phyloP scores from a whole-genome alignment of 495 filamentous ascomycete species.

The Bryoglossum gracile region DNA sequence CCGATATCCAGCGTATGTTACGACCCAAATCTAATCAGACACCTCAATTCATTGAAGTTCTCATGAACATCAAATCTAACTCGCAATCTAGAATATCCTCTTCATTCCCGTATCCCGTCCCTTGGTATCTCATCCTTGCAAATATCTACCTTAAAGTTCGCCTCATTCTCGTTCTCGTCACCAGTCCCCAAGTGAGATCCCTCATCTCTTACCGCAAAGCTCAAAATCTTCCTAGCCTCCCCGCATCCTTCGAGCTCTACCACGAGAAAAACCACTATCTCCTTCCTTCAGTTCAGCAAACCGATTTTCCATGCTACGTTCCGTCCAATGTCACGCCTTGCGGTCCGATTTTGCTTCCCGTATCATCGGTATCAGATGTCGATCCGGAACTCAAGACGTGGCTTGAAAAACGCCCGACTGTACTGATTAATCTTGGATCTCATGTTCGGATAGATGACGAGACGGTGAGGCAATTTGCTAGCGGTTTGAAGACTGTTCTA shows the following conservation, averaged over 20 bases:
- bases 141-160: conserved; percentile 33
- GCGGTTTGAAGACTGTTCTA: neutral
- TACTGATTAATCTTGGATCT: conserved; percentile 46
- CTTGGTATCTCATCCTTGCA: conserved; percentile 32
- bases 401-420: conserved; percentile 37
- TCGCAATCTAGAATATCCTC: conserved; percentile 20
- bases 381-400: conserved; percentile 39
- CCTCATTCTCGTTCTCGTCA: neutral
- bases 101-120: conserved; percentile 39
- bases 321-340: neutral
- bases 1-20: conserved; percentile 40
- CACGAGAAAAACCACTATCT: conserved; percentile 29
- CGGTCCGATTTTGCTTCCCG: conserved; percentile 4
- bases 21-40: too few relatives aligned
- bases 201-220: neutral
- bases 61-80: neutral
- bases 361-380: conserved; percentile 25
- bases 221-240: conserved; percentile 9
- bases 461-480: neutral
- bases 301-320: conserved; percentile 35
- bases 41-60: neutral
- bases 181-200: neutral
- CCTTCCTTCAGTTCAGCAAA: conserved; percentile 30
- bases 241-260: conserved; percentile 21
- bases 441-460: conserved; percentile 19